Conservation (phyloP, 1,284 basidiomycete genomes). For the Xerocomus amazonicus region DNA sequence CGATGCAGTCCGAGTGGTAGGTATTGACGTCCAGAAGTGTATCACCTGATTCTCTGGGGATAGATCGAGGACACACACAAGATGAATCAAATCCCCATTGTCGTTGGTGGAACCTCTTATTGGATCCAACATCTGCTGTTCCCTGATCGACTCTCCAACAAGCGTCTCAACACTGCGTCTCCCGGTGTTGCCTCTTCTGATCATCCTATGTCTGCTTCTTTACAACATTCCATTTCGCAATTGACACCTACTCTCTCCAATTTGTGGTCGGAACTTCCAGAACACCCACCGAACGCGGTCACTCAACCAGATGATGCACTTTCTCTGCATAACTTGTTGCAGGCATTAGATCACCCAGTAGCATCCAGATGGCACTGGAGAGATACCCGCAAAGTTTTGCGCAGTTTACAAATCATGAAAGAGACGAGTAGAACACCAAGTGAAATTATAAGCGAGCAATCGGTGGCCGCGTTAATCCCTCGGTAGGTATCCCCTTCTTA, state of each 20-base stretch:
- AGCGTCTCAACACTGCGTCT: slow-evolving; percentile 8
- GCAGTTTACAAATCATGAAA: slow-evolving; percentile 78
- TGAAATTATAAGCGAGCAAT: slow-evolving; percentile 66
- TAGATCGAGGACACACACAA: slow-evolving; percentile 71
- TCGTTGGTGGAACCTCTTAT: slow-evolving; percentile 95
- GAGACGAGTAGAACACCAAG: slow-evolving; percentile 68
- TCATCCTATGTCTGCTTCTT: slow-evolving; percentile 16
- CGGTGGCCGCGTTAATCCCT: slow-evolving; percentile 42
- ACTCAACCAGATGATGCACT: slow-evolving; percentile 54
- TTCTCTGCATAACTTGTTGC: slow-evolving; percentile 65
- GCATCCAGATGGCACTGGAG: slow-evolving; percentile 93
- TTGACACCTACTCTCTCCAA: slow-evolving; percentile 47
- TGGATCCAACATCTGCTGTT: slow-evolving; percentile 95
- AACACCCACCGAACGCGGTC: slow-evolving; percentile 48
- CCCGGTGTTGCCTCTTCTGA: background rate
- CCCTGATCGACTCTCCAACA: slow-evolving; percentile 56
- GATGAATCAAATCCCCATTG: slow-evolving; percentile 70
- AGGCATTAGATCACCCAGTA: slow-evolving; percentile 69
- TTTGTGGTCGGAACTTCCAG: slow-evolving; percentile 54
- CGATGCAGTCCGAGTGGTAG: slow-evolving; percentile 67
- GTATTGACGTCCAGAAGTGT: slow-evolving; percentile 26
- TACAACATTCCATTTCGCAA: slow-evolving; percentile 38
- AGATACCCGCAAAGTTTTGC: slow-evolving; percentile 86
- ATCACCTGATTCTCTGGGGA: background rate
- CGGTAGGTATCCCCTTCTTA: slow-evolving; percentile 38